Evolutionary conservation across 352 stramenopile genomes (phyloP).

Genomic region (Pythium plurisporium): DNA sequence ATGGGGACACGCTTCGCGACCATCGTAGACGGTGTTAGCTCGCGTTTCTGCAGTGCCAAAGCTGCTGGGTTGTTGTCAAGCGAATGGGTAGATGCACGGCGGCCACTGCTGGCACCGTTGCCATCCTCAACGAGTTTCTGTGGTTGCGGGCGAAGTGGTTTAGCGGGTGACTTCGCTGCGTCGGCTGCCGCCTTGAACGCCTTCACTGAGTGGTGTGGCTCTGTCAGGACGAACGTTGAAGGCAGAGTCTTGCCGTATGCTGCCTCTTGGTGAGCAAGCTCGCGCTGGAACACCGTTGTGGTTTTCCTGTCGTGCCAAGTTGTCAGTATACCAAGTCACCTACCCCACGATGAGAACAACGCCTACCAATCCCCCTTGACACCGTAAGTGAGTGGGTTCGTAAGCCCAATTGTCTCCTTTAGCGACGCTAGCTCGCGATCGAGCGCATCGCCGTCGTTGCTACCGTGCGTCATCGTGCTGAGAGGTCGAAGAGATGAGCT

Average conservation of each 20-base stretch:
- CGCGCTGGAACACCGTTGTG: slow-evolving; percentile 32
- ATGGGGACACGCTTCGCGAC: slow-evolving; percentile 36
- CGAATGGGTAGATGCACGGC: not conserved
- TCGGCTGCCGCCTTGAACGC: slow-evolving; percentile 44
- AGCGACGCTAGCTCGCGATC: slow-evolving; percentile 65
- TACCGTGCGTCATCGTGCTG: slow-evolving; percentile 6
- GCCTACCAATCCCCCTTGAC: slow-evolving; percentile 67
- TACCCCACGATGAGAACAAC: no score
- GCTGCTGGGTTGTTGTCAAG: slow-evolving; percentile 6
- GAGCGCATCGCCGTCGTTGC: slow-evolving; percentile 36
- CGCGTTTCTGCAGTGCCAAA: slow-evolving; percentile 10
- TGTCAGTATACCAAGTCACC: not conserved
- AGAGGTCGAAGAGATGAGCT: no score
- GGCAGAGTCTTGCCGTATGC: slow-evolving; percentile 51
- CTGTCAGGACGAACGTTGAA: slow-evolving; percentile 62
- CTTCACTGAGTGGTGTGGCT: slow-evolving; percentile 36
- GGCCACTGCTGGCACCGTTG: slow-evolving; percentile 6
- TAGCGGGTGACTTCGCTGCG: slow-evolving; percentile 46
- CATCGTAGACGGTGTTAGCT: slow-evolving; percentile 13
- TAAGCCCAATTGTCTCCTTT: slow-evolving; percentile 68
- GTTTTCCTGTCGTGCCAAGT: slow-evolving; percentile 38
- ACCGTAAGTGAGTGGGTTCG: slow-evolving; percentile 74
- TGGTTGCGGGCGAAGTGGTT: slow-evolving; percentile 36
- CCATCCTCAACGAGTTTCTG: not conserved
- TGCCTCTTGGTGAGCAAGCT: slow-evolving; percentile 33